phyloP scores from a whole-genome alignment of 768 basidiomycete genomes.

The Neoboletus magnificus region DNA sequence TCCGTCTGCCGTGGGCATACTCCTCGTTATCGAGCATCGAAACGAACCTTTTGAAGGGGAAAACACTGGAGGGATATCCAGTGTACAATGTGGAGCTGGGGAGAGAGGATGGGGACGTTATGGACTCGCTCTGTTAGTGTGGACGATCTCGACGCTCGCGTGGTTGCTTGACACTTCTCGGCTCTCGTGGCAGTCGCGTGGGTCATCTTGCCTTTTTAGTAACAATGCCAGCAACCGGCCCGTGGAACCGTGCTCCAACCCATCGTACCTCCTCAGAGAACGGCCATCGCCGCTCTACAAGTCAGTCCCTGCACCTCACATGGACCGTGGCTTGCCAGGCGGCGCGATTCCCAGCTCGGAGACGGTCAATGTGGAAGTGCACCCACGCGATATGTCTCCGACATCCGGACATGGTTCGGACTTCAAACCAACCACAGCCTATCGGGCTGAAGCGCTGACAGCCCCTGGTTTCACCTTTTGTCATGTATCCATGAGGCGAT shows the following conservation, averaged over 20 bases:
- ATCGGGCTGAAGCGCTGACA: background rate
- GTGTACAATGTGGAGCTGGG: background rate
- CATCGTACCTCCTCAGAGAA: background rate
- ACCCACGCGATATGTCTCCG: background rate
- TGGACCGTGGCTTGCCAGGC: too few species aligned
- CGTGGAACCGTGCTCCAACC: background rate
- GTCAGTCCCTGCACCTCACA: background rate
- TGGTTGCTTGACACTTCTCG: slow-evolving; percentile 34
- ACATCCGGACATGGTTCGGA: slow-evolving; percentile 1
- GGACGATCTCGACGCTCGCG: slow-evolving; percentile 35
- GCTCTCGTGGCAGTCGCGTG: slow-evolving; percentile 37
- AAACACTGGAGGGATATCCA: background rate
- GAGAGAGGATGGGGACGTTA: slow-evolving; percentile 6
- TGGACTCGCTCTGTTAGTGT: slow-evolving; percentile 15
- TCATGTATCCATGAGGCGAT: background rate
- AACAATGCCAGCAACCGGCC: slow-evolving; percentile 15
- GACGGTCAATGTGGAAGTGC: background rate
- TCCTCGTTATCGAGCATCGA: slow-evolving; percentile 32
- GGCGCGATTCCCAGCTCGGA: background rate
- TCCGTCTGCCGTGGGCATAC: slow-evolving; percentile 41
- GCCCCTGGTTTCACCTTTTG: background rate
- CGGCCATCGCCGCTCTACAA: background rate
- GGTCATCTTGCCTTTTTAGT: slow-evolving; percentile 16
- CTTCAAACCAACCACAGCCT: background rate
- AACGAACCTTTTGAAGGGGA: background rate